Evolutionary conservation across 345 rosid genomes (phyloP), one percentile per base, ranked within the genome.

Genomic region (Schrenkiella parvula): DNA sequence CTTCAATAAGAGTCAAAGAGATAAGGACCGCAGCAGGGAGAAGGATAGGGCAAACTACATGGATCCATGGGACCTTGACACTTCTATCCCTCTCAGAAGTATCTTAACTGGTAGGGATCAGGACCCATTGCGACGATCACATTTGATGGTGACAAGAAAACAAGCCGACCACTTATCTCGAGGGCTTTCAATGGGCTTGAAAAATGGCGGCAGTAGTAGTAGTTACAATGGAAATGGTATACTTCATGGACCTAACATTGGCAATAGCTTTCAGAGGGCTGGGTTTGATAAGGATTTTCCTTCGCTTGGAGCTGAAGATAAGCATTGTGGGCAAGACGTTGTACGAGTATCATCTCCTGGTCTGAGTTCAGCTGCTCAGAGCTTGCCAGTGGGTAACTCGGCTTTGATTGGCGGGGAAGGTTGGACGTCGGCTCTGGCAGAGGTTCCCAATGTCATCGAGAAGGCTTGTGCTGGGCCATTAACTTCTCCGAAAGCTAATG

Each of bases 241-340:
- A 71, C 78, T 74, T 74, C 71, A 87, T 70, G 89, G 82, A 59
- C 51, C 58, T 76, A 71, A 59, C 68, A 37, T 73, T 55, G 74
- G 81, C 42, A 78, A 64, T 59, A 78, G 67, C 79, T 73, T 82
- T 74, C 83, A 80, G 62, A 86, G 84, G 78, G 70, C 75, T 51
- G 87, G 82, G 12, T 89, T 89, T 82, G 96, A 91, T 53, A 89
- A 89, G 79, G 90, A 91, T 70, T 89, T 91, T 48, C 97, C 97
- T 2, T 86, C 93, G 0, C 93, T 91, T 60, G 89, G 87, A 72
- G 74, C 72, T 68, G 97, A 91, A 53, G 97, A 89, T 46, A 84
- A 60, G 70, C 88, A 73, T 65, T 81, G 77, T 54, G 77, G 76
- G 61, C 82, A 83, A 44, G 96, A 91, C 62, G 76, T 82, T 44